Percentiles rank a stretch among this genome's conserved stretches.
These are phyloP conservation scores for Harringtonia lauricola DNA, from an alignment of 2,329 filamentous ascomycete species.

Conservation along the genomic window DNA sequence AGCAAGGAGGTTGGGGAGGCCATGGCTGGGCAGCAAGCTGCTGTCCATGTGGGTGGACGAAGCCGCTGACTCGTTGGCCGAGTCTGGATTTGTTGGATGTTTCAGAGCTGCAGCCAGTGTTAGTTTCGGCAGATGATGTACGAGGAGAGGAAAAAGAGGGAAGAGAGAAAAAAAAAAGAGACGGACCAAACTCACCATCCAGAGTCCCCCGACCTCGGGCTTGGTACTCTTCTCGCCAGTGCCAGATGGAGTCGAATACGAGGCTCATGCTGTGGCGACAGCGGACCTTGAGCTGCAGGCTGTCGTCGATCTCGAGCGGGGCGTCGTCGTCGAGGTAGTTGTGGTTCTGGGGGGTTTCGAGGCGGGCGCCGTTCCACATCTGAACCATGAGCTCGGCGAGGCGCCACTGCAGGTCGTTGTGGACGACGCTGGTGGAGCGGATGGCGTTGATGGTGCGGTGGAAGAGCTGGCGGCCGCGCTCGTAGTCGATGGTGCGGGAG, in stretches of 20 bases:
- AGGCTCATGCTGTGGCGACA: slow-evolving; percentile 78
- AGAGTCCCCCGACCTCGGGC: slow-evolving; percentile 57
- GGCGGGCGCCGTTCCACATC: slow-evolving; percentile 65
- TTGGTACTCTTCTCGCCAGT: slow-evolving; percentile 73
- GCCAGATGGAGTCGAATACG: slow-evolving; percentile 76
- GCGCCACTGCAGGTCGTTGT: slow-evolving; percentile 70
- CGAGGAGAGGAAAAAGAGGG: background rate
- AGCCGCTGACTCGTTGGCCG: slow-evolving; percentile 60
- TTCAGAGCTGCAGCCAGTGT: slow-evolving; percentile 73
- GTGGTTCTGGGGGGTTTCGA: slow-evolving; percentile 33
- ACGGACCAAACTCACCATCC: slow-evolving; percentile 46
- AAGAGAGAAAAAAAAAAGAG: background rate
- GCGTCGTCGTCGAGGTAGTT: slow-evolving; percentile 38
- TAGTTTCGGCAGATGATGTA: no score
- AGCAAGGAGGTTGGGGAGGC: slow-evolving; percentile 36
- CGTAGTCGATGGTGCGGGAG: slow-evolving; percentile 57
- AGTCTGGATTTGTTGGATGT: slow-evolving; percentile 78
- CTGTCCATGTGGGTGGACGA: slow-evolving; percentile 54
- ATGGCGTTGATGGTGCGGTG: slow-evolving; percentile 60
- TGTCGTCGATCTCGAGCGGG: slow-evolving; percentile 50
- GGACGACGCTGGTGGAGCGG: slow-evolving; percentile 60
- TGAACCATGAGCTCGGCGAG: slow-evolving; percentile 79
- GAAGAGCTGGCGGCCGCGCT: slow-evolving; percentile 57
- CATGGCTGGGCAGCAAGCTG: slow-evolving; percentile 39
- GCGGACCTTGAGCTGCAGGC: slow-evolving; percentile 68